phyloP scores from a whole-genome alignment of 169 alveolate species.

The Eimeria maxima region DNA sequence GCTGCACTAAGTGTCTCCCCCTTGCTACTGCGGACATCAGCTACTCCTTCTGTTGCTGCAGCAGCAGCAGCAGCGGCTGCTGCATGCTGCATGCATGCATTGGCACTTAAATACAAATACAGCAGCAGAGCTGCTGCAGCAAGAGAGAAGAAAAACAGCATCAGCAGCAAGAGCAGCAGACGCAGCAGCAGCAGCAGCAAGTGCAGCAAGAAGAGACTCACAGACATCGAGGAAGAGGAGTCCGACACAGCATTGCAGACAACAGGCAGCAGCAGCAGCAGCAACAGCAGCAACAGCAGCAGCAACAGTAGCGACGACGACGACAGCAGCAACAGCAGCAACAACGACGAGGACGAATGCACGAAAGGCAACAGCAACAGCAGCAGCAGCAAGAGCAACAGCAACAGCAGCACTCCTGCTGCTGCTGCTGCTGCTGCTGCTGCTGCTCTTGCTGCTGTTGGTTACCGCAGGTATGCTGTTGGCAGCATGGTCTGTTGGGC shows the following conservation, averaged over 20 bases:
- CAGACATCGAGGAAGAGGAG: neutral
- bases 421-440: constrained; percentile 53
- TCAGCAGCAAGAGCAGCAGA: constrained; percentile 12
- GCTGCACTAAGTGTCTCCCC: constrained; percentile 33
- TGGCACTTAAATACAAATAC: neutral
- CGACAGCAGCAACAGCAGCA: neutral
- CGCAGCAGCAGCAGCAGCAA: constrained; percentile 47
- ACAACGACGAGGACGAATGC: no score
- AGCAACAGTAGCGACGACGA: constrained; percentile 7
- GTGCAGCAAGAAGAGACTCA: neutral
- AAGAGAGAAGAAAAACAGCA: neutral
- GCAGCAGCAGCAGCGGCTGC: constrained; percentile 38
- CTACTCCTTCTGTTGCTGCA: constrained; percentile 18
- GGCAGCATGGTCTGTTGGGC: neutral
- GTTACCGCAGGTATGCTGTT: constrained; percentile 22
- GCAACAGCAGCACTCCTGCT: neutral
- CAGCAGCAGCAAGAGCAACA: constrained; percentile 1
- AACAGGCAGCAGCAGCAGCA: neutral
- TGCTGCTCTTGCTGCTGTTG: neutral
- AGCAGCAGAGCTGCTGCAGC: constrained; percentile 33
- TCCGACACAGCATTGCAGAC: neutral
- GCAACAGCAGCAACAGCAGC: constrained; percentile 54
- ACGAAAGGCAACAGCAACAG: constrained; percentile 23
- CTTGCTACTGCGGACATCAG: constrained; percentile 20
- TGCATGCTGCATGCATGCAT: constrained; percentile 23